A percentile compares a stretch with the other conserved stretches of the same genome.
Conservation (phyloP, 1,284 basidiomycete genomes). For the Leccinum insolens region DNA sequence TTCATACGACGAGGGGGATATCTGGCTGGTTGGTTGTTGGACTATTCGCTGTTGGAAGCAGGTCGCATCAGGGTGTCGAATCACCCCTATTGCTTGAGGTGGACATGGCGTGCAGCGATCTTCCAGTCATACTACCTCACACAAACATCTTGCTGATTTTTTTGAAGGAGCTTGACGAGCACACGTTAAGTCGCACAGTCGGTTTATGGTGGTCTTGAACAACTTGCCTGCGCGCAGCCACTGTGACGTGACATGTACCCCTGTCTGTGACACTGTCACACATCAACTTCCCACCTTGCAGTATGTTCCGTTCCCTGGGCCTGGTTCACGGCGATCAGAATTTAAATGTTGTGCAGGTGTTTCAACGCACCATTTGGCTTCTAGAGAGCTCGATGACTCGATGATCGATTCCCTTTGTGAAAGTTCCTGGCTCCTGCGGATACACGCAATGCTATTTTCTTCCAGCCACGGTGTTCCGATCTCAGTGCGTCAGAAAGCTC, state of each 20-base stretch:
- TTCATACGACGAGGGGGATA: slow-evolving; percentile 17
- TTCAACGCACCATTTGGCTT: slow-evolving; percentile 9
- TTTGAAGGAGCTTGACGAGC: slow-evolving; percentile 29
- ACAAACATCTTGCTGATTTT: slow-evolving; percentile 27
- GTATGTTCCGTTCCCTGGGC: slow-evolving; percentile 7
- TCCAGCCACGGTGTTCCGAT: slow-evolving; percentile 14
- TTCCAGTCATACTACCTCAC: slow-evolving; percentile 30
- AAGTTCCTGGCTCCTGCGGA: neutral
- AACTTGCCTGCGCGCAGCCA: slow-evolving; percentile 30
- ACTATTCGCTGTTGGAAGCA: neutral
- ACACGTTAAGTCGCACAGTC: slow-evolving; percentile 33
- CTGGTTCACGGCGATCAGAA: slow-evolving; percentile 2
- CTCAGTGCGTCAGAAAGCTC: slow-evolving; percentile 6
- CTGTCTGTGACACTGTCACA: slow-evolving; percentile 35
- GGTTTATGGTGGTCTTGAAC: slow-evolving; percentile 32
- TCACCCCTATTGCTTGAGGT: slow-evolving; percentile 17
- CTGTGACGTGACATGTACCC: slow-evolving; percentile 34
- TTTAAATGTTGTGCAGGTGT: neutral
- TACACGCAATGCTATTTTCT: neutral
- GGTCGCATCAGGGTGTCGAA: slow-evolving; percentile 5
- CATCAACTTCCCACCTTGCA: slow-evolving; percentile 18
- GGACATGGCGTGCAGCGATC: slow-evolving; percentile 1
- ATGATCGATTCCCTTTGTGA: neutral
- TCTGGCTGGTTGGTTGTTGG: neutral
- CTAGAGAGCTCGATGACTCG: neutral